Percentiles rank a stretch among this genome's conserved stretches.
Evolutionary conservation across 331 rosid species (phyloP).

Genomic region (Ulmus americana): DNA sequence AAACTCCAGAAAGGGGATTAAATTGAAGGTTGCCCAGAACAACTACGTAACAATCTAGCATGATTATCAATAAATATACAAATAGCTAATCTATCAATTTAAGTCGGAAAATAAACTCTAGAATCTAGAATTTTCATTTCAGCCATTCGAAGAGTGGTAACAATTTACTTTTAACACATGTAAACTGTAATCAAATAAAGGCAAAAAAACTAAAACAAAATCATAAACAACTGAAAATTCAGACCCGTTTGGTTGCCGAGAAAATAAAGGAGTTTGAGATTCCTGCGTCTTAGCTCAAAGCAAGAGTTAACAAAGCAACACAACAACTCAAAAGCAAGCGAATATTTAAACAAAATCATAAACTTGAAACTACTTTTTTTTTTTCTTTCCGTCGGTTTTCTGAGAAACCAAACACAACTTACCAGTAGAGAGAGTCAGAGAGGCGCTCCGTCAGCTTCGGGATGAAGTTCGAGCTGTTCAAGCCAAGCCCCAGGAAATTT

Average conservation of each 20-base stretch:
- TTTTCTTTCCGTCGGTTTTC: not conserved
- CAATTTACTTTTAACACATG: not conserved
- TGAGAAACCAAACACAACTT: constrained; percentile 15
- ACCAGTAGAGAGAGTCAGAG: constrained; percentile 12
- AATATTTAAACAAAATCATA: not conserved
- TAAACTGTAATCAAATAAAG: not conserved
- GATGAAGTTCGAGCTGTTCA: not conserved
- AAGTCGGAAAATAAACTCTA: no score
- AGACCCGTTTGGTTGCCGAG: constrained; percentile 8
- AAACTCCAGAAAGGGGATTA: no score
- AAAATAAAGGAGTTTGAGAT: not conserved
- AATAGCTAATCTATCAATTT: no score
- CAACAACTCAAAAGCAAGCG: not conserved
- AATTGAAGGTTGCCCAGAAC: no score
- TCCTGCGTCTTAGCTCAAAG: not conserved
- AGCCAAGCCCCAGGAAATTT: not conserved
- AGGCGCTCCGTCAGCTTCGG: not conserved
- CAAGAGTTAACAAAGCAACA: not conserved
- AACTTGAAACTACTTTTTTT: not conserved
- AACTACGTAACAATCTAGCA: no score
- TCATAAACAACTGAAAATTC: not conserved
- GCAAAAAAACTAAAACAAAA: not conserved
- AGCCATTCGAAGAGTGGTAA: no score
- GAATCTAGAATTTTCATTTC: no score
- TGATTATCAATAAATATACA: no score